Conservation (phyloP, 2,329 filamentous ascomycete species). For the Fusarium sororula region DNA sequence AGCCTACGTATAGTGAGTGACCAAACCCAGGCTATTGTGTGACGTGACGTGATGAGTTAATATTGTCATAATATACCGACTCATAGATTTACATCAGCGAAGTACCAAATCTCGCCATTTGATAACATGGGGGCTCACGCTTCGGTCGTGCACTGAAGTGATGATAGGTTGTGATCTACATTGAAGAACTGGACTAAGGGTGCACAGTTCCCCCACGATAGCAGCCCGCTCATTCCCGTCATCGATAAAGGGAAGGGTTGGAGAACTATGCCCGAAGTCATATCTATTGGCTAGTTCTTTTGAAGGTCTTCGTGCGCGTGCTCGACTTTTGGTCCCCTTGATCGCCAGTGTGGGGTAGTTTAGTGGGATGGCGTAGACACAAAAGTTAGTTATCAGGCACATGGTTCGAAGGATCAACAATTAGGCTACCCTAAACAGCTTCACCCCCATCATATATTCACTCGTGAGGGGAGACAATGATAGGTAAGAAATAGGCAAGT, state of each 20-base stretch:
- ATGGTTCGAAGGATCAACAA: constrained; percentile 18
- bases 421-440: background rate
- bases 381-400: constrained; percentile 9
- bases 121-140: background rate
- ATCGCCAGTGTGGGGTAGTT: constrained; percentile 28
- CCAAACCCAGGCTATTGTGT: background rate
- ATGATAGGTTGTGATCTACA: constrained; percentile 17
- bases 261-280: background rate
- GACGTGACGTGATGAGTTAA: constrained; percentile 20
- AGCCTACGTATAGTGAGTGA: constrained; percentile 24
- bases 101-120: constrained; percentile 5
- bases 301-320: constrained; percentile 18
- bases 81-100: background rate
- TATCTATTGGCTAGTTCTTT: constrained; percentile 16
- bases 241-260: background rate
- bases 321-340: constrained; percentile 32
- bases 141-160: constrained; percentile 4
- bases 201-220: background rate
- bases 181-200: constrained; percentile 5
- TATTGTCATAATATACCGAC: background rate
- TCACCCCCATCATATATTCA: background rate
- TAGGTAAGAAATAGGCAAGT: constrained; percentile 22
- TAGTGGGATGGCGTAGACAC: constrained; percentile 1
- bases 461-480: background rate
- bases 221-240: background rate